Conservation (phyloP, 257 asterid genomes). For the Fraxinus pennsylvanica region DNA sequence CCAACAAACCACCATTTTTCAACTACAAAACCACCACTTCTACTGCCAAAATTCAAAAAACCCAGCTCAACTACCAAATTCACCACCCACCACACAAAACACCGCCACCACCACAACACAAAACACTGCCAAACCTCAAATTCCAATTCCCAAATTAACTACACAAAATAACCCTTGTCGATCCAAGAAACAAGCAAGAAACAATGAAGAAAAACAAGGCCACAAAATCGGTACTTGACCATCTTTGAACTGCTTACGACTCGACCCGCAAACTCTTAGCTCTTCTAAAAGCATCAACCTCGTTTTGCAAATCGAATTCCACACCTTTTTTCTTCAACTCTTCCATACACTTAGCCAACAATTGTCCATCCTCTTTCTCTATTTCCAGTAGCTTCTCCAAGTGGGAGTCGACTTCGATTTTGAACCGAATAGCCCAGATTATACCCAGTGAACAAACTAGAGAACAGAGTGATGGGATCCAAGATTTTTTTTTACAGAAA, state of each 20-base stretch:
- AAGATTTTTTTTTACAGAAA: conserved; percentile 46
- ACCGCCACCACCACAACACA: too few relatives aligned
- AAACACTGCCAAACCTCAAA: too few relatives aligned
- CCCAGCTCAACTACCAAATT: too few relatives aligned
- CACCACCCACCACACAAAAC: too few relatives aligned
- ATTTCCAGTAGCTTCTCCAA: conserved; percentile 71
- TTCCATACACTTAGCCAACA: conserved; percentile 74
- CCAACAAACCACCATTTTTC: too few relatives aligned
- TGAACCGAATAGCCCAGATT: conserved; percentile 67
- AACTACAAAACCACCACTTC: too few relatives aligned
- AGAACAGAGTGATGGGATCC: conserved; percentile 64
- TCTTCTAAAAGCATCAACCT: conserved; percentile 85
- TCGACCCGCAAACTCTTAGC: conserved; percentile 90
- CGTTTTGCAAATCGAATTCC: conserved; percentile 83
- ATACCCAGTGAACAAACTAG: conserved; percentile 52
- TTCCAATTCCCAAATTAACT: conserved; percentile 16
- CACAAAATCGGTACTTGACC: conserved; percentile 77
- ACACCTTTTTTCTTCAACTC: conserved; percentile 82
- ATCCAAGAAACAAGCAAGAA: conserved; percentile 60
- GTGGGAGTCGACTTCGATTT: conserved; percentile 56
- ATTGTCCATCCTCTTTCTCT: conserved; percentile 73
- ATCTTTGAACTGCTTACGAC: conserved; percentile 49
- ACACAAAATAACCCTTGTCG: conserved; percentile 63
- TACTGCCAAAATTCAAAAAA: too few relatives aligned
- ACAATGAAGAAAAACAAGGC: conserved; percentile 66